These are phyloP conservation scores for Camelina hispida DNA, from an alignment of 345 rosid species.

Conservation along the genomic window DNA sequence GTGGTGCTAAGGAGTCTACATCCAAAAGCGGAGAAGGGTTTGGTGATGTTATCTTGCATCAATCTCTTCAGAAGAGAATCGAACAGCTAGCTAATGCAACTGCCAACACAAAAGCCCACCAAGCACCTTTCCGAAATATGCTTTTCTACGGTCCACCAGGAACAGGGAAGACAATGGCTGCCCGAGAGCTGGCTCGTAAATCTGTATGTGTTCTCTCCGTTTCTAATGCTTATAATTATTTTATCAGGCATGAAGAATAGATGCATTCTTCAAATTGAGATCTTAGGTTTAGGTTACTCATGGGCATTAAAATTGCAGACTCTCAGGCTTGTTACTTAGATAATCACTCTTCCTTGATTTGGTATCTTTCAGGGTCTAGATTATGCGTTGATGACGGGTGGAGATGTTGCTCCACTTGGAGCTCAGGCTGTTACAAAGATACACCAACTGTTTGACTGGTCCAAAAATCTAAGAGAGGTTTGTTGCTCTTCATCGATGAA, in stretches of 20 bases:
- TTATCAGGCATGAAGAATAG: background rate
- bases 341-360: slow-evolving; percentile 25
- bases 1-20: slow-evolving; percentile 52
- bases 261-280: slow-evolving; percentile 15
- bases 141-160: slow-evolving; percentile 99
- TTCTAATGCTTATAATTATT: background rate
- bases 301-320: slow-evolving; percentile 1
- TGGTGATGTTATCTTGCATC: slow-evolving; percentile 94
- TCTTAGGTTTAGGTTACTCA: slow-evolving; percentile 19
- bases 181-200: slow-evolving; percentile 85
- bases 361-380: slow-evolving; percentile 77
- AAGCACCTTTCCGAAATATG: slow-evolving; percentile 95
- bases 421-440: slow-evolving; percentile 98
- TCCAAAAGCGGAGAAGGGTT: slow-evolving; percentile 72
- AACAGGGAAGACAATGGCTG: slow-evolving; percentile 99
- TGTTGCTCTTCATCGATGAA: slow-evolving; percentile 92
- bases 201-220: slow-evolving; percentile 65
- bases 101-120: slow-evolving; percentile 94
- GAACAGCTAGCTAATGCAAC: slow-evolving; percentile 87
- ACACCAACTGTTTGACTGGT: slow-evolving; percentile 96
- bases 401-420: slow-evolving; percentile 98
- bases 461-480: slow-evolving; percentile 86
- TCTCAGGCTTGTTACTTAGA: background rate
- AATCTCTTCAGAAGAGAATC: slow-evolving; percentile 84
- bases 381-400: slow-evolving; percentile 99